Evolutionary conservation across 345 rosid genomes (phyloP).

Genomic region (Camelina laxa): DNA sequence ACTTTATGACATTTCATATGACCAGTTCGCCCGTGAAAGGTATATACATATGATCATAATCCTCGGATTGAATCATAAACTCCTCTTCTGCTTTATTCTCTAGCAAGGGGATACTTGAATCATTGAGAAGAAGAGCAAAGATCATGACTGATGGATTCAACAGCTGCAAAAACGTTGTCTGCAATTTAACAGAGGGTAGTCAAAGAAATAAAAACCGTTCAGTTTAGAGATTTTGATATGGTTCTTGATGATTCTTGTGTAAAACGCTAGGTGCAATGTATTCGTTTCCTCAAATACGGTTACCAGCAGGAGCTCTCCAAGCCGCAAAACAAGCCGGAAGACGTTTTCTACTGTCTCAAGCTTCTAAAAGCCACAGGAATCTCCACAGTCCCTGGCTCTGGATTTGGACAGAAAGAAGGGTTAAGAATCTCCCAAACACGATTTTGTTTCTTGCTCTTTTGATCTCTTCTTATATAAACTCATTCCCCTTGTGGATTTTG

Average conservation of each 20-base stretch:
- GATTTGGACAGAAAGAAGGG: conserved; percentile 99
- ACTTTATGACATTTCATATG: conserved; percentile 72
- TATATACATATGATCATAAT: conserved; percentile 41
- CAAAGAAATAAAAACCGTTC: neutral
- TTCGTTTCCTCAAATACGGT: conserved; percentile 90
- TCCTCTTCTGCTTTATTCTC: conserved; percentile 18
- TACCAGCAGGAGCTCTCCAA: conserved; percentile 88
- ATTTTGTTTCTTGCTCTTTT: neutral
- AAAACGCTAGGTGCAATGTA: conserved; percentile 86
- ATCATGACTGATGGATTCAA: conserved; percentile 99
- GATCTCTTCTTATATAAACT: conserved; percentile 7
- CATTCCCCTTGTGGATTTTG: neutral
- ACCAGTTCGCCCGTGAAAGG: conserved; percentile 84
- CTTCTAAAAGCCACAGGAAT: conserved; percentile 98
- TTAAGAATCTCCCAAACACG: conserved; percentile 28
- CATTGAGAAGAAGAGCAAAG: conserved; percentile 88
- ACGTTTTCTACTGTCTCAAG: conserved; percentile 96
- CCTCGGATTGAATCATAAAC: neutral
- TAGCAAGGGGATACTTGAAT: conserved; percentile 91
- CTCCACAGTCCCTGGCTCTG: conserved; percentile 99
- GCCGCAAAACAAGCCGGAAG: conserved; percentile 85
- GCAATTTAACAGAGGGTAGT: conserved; percentile 96
- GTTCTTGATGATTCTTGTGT: conserved; percentile 18
- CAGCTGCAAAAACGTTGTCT: conserved; percentile 93
- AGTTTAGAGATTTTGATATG: neutral